Evolutionary conservation across 106 monocot species (phyloP).

Genomic region (Dendrobium officinale): DNA sequence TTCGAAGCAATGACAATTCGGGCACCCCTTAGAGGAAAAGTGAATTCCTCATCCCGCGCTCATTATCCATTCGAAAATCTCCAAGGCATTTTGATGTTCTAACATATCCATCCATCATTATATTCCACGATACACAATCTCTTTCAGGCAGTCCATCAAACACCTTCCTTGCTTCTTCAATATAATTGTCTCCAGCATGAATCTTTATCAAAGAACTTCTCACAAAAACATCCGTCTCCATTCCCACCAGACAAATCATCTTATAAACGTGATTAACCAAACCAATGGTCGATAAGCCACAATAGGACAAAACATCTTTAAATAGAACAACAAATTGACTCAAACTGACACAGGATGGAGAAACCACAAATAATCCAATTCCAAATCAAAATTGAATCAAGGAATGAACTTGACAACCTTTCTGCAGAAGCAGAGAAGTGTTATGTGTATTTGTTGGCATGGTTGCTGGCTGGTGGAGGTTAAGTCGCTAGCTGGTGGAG

Average conservation of each 20-base stretch:
- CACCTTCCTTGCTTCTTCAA: conserved; percentile 53
- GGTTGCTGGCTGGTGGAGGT: no score
- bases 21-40: conserved; percentile 29
- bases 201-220: conserved; percentile 81
- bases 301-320: conserved; percentile 79
- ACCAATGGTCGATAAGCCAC: conserved; percentile 32
- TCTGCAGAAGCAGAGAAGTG: conserved; percentile 8
- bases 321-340: conserved; percentile 66
- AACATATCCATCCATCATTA: conserved; percentile 78
- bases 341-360: conserved; percentile 33
- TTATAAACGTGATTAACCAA: conserved; percentile 51
- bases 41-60: conserved; percentile 23
- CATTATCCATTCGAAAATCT: conserved; percentile 57
- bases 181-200: conserved; percentile 32
- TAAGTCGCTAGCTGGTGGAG: no score
- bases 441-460: no score
- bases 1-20: conserved; percentile 40
- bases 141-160: conserved; percentile 64
- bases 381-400: conserved; percentile 45
- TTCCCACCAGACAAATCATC: conserved; percentile 36
- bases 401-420: conserved; percentile 46
- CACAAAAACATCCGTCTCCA: conserved; percentile 55
- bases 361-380: conserved; percentile 85
- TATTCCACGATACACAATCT: conserved; percentile 86
- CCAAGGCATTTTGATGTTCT: conserved; percentile 26